Base-by-base conservation (phyloP, 2,329 filamentous ascomycete species). In the Lachnellula subtilissima region DNA sequence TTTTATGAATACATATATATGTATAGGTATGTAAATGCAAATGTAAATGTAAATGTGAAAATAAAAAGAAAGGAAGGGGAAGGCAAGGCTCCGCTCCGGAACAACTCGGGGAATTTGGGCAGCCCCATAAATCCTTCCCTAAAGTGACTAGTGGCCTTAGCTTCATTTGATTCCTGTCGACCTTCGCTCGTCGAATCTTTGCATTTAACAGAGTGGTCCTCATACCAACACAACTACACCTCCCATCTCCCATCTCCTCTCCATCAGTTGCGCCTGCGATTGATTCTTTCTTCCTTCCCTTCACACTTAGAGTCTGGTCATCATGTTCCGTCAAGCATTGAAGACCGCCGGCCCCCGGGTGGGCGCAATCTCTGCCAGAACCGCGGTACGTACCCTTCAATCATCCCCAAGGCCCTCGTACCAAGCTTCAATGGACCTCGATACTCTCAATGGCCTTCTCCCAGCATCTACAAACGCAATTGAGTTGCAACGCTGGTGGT, bases 301-400 rank as follows among this genome's bases (percentile, higher is more conserved):
- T 75, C 73, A 78, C 75, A 72, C 72, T 74, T 71, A 78, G 69
- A 76, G 71, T 75, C 75, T 77, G 80, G 73, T 76, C 75, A 83
- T 77, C 80, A 97, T 97, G 93, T 96, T 97, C 85, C 45, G 45
- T 28, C 19, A 25, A 48, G 45, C 45, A 23, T 15, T 48, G 22
- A 91, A 93, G 82, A 96, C 89, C 87, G 92, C 93, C 3, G 45
- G 23, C 22, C 45, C 45, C 15, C 45, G 45, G 78, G 89, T 93
- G 80, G 89, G 90, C 82, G 91, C 90, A 81, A 85, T 95, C 81
- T 90, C 91, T 87, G 89, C 90, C 84, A 90, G 91, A 84, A 86
- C 95, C 81, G 87, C 87, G 80, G 94, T 97, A 92, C 88, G 93
- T 95, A 76, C 74, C 73, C 72, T 74, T 72, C 73, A 71, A 72